phyloP scores from a whole-genome alignment of 2,329 filamentous ascomycete genomes.

The Curvularia lunata region DNA sequence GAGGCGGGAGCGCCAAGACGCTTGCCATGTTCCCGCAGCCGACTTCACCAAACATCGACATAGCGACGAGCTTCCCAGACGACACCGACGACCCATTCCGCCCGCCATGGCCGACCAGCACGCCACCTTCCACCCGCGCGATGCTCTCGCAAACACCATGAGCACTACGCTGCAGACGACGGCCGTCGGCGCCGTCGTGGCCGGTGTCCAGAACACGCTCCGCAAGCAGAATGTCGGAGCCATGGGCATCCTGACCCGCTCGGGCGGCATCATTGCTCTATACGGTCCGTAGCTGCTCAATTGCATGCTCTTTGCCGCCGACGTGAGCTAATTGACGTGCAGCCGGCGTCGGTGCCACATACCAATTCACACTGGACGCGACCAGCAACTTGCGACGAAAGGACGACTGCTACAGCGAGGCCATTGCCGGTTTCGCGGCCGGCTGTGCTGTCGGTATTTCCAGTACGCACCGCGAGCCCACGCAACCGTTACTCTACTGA shows the following conservation, averaged over 20 bases:
- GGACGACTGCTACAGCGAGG: slow-evolving; percentile 78
- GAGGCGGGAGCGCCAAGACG: slow-evolving; percentile 12
- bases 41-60: slow-evolving; percentile 8
- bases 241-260: slow-evolving; percentile 79
- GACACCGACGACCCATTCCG: slow-evolving; percentile 29
- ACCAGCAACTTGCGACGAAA: slow-evolving; percentile 85
- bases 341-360: slow-evolving; percentile 77
- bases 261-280: slow-evolving; percentile 73
- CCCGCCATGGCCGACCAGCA: slow-evolving; percentile 47
- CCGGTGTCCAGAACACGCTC: slow-evolving; percentile 85
- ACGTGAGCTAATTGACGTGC: slow-evolving; percentile 39
- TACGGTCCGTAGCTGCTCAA: slow-evolving; percentile 61
- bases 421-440: slow-evolving; percentile 76
- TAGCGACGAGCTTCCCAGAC: slow-evolving; percentile 14
- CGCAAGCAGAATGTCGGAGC: slow-evolving; percentile 81
- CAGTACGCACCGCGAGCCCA: slow-evolving; percentile 60
- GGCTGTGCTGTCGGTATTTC: slow-evolving; percentile 75
- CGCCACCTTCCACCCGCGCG: slow-evolving; percentile 69
- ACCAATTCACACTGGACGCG: slow-evolving; percentile 77
- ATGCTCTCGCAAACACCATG: slow-evolving; percentile 72
- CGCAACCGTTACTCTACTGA: slow-evolving; percentile 25
- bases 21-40: slow-evolving; percentile 16
- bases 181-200: slow-evolving; percentile 71
- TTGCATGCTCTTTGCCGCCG: neutral
- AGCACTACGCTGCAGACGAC: slow-evolving; percentile 70